These are phyloP conservation scores for Tribonema minus DNA, from an alignment of 108 stramenopile species.

Conservation along the genomic window DNA sequence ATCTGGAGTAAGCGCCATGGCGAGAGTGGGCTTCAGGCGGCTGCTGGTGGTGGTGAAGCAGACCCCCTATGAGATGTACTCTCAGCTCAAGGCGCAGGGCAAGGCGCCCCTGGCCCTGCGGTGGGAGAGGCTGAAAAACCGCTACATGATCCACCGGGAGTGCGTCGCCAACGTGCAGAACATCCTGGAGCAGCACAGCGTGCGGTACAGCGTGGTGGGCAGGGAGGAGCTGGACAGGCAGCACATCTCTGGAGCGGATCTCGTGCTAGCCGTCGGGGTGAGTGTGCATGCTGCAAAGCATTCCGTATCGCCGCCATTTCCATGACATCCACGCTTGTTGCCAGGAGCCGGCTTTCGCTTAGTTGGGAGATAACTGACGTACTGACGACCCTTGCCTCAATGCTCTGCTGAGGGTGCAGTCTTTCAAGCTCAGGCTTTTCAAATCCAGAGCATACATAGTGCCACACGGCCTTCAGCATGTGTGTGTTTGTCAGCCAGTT, in stretches of 20 bases:
- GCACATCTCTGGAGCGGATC: constrained; percentile 80
- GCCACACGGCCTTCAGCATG: too few relatives aligned
- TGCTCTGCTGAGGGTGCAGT: too few relatives aligned
- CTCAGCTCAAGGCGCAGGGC: constrained; percentile 82
- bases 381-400: too few relatives aligned
- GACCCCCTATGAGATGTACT: constrained; percentile 79
- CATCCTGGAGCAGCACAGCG: constrained; percentile 57
- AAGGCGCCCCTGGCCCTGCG: constrained; percentile 90
- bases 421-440: too few relatives aligned
- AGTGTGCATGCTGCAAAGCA: too few relatives aligned
- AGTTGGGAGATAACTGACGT: too few relatives aligned
- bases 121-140: constrained; percentile 66
- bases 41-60: constrained; percentile 93
- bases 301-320: too few relatives aligned
- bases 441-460: too few relatives aligned
- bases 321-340: too few relatives aligned
- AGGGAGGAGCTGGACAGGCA: constrained; percentile 90
- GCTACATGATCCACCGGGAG: constrained; percentile 79
- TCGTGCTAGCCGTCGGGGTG: constrained; percentile 60
- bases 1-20: too few relatives aligned
- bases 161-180: constrained; percentile 66
- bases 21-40: constrained; percentile 45
- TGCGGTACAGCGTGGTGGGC: constrained; percentile 76
- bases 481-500: too few relatives aligned
- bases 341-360: too few relatives aligned